These are phyloP conservation scores for Toxicodendron radicans DNA, from an alignment of 345 rosid species.

Conservation along the genomic window DNA sequence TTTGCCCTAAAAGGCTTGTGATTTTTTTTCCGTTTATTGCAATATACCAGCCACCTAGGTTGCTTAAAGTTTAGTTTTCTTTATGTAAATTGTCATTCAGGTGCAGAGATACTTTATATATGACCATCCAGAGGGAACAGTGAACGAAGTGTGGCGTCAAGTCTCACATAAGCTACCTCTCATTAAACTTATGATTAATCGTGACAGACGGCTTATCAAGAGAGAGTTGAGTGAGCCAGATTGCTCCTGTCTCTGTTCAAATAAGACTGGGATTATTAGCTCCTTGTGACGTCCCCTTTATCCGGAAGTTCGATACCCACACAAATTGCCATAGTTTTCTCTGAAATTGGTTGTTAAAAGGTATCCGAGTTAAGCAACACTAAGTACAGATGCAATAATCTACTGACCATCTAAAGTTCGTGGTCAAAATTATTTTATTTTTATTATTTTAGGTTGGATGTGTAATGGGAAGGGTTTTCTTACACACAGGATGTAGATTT, in stretches of 20 bases:
- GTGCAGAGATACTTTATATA: constrained; percentile 64
- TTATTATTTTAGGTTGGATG: too few species aligned
- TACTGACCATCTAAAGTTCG: background rate
- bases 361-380: too few species aligned
- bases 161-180: constrained; percentile 81
- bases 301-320: background rate
- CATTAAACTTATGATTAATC: constrained; percentile 78
- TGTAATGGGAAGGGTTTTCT: background rate
- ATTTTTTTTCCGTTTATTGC: background rate
- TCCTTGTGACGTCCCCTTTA: constrained; percentile 35
- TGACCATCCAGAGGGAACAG: constrained; percentile 73
- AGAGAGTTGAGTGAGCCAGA: constrained; percentile 53
- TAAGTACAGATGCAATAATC: background rate
- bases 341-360: background rate
- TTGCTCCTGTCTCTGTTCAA: constrained; percentile 82
- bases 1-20: background rate
- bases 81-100: constrained; percentile 39
- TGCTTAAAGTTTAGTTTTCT: background rate
- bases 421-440: background rate
- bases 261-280: constrained; percentile 51
- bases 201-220: constrained; percentile 70
- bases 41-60: background rate
- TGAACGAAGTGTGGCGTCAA: constrained; percentile 88
- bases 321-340: background rate
- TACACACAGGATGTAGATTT: background rate